Conservation (phyloP, 306 rosid species). For the Coriaria nepalensis region DNA sequence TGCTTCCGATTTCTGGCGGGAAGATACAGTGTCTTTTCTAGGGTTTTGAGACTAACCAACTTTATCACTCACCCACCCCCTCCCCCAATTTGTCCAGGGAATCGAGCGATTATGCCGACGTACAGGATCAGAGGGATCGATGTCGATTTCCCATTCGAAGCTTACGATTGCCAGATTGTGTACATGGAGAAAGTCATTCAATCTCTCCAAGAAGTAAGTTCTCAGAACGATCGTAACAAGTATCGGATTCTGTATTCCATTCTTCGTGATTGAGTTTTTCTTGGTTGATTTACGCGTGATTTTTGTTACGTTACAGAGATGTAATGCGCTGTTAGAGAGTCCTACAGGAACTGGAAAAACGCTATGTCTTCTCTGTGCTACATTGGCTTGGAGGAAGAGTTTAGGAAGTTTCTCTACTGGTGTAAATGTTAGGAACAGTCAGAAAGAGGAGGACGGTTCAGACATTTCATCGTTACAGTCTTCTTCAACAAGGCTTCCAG, state of each 20-base stretch:
- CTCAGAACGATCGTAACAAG: neutral
- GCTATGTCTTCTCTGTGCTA: slow-evolving; percentile 87
- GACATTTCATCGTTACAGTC: slow-evolving; percentile 32
- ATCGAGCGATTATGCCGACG: slow-evolving; percentile 50
- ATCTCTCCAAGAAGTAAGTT: slow-evolving; percentile 66
- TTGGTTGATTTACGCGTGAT: slow-evolving; percentile 2
- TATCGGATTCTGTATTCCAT: slow-evolving; percentile 1
- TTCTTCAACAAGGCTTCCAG: slow-evolving; percentile 26
- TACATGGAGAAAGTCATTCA: slow-evolving; percentile 94
- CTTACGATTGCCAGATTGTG: slow-evolving; percentile 83
- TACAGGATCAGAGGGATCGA: slow-evolving; percentile 64
- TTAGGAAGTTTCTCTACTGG: slow-evolving; percentile 70
- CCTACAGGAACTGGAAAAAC: slow-evolving; percentile 98
- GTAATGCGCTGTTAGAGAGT: slow-evolving; percentile 91
- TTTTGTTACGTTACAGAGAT: slow-evolving; percentile 35
- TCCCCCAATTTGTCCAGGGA: neutral
- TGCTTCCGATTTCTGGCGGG: slow-evolving; percentile 3
- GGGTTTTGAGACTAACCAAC: too few species aligned
- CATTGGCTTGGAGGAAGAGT: slow-evolving; percentile 88
- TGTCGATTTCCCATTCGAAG: slow-evolving; percentile 77
- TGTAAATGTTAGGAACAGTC: slow-evolving; percentile 21
- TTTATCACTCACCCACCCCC: too few species aligned
- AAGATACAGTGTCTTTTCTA: too few species aligned
- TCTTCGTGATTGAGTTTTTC: slow-evolving; percentile 3
- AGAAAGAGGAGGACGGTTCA: slow-evolving; percentile 22